Evolutionary conservation across 73 alveolate species (phyloP), one percentile per base, ranked within the genome.

Genomic region (Halteria grandinella): DNA sequence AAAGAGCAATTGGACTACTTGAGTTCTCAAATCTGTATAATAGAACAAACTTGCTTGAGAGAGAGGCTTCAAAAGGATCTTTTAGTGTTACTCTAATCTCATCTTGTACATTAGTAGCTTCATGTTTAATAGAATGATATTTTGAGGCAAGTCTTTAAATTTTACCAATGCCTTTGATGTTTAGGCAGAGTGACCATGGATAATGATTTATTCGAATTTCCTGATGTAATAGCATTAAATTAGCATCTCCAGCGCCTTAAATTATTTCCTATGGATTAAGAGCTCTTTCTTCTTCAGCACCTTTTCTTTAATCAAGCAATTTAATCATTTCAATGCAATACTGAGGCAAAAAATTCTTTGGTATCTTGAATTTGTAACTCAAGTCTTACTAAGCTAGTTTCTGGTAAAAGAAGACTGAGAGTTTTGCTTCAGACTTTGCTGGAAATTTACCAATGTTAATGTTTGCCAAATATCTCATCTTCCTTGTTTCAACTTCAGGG

Each of bases 381-480:
- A 17, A 43, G 45, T 77, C 95, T 47, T 87, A 76, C 17, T 81
- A 58, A 0, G 34, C 36, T 15, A 87, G 64, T 40, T 24, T 14
- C 53, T 80, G 69, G 25, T 37, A 53, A 44, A 45, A 54, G 23
- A 33, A 27, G 40, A 79, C 18, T 14, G 25, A 48, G 8, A 87
- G 0, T 1, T 43, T 28, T 8, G 74, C 69, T n/a, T 73, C 74
- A 14, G 77, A 21, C 29, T 51, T 21, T 17, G 87, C 69, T 14
- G 87, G 87, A 23, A 87, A 31, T 33, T 84, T 84, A 4, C 95
- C 95, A 0, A 87, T 40, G 51, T 60, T 63, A 18, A 80, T 31
- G 44, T 55, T 58, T n/a, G 74, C 33, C 36, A 79, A 7, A 36
- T 75, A 87, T 55, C 55, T 81, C 33, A 27, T 25, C 12, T 14